Evolutionary conservation across 805 yeast species (phyloP).

Genomic region (Ogataea allantospora): DNA sequence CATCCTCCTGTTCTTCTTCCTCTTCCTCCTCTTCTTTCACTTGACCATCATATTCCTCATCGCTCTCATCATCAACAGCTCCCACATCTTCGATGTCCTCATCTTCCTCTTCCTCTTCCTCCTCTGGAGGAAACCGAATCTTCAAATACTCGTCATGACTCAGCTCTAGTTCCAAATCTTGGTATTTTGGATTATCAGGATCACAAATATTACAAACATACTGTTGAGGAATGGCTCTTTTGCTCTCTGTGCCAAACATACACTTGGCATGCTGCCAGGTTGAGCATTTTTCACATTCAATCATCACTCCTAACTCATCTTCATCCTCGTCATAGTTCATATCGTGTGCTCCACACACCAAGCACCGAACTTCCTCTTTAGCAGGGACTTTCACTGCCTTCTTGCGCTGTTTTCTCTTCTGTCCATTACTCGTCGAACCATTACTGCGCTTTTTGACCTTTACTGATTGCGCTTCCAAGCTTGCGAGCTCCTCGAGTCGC

Average conservation of each 20-base stretch:
- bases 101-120: conserved; percentile 19
- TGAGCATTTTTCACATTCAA: conserved; percentile 62
- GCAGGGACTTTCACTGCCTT: conserved; percentile 28
- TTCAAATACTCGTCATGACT: conserved; percentile 31
- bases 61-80: conserved; percentile 13
- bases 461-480: conserved; percentile 11
- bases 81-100: conserved; percentile 20
- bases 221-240: conserved; percentile 40
- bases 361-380: conserved; percentile 54
- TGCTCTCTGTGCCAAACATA: conserved; percentile 47
- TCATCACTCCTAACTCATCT: conserved; percentile 55
- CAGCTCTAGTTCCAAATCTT: conserved; percentile 33
- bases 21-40: conserved; percentile 14
- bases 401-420: conserved; percentile 17
- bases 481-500: conserved; percentile 30
- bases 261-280: conserved; percentile 75
- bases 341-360: conserved; percentile 59
- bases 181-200: conserved; percentile 34
- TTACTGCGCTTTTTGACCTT: conserved; percentile 15
- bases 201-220: conserved; percentile 59
- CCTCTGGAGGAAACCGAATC: conserved; percentile 18
- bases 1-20: conserved; percentile 14
- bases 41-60: conserved; percentile 14
- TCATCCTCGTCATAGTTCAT: conserved; percentile 56
- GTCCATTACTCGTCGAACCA: conserved; percentile 9